Evolutionary conservation across 2,329 filamentous ascomycete species (phyloP), one percentile per base, ranked within the genome.

Genomic region (Pochonia chlamydosporia): DNA sequence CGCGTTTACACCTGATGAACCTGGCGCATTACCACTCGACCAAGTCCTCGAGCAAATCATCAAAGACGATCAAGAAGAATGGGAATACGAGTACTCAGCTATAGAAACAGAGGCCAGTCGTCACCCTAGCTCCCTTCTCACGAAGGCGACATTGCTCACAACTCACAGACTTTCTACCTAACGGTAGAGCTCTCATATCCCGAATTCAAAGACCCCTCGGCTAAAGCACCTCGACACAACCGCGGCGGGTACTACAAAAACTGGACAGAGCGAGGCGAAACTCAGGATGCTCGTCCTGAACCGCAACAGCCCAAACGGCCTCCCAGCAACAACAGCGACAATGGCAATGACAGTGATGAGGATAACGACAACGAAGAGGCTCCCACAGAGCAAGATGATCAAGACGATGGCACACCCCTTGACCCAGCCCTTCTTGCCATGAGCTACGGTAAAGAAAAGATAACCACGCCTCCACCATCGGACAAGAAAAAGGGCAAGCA

Each of bases 21-120:
- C 63, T 3, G 63, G 57, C 9, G 57, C 58, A 8, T 44, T 66
- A 37, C 41, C 48, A 7, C 41, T 66, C 24, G 58, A 66, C 26
- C 56, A 62, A 40, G 43, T 59, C 13, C 26, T 61, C 24, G 43
- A 54, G n/a, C 54, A 61, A 31, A 47, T 61, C 14, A 48, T 53
- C 21, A 50, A 51, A 9, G 68, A 70, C 24, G 74, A 72, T 5
- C 70, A 81, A 49, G 77, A 84, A 42, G 79, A 82, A 43, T 85
- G 79, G 79, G 81, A 85, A 57, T 84, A 84, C 54, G 81, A 85
- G 54, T 85, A 85, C 57, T 84, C 81, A 0, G 64, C 68, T 3
- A 82, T 78, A 0, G 80, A 85, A 56, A 82, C 73, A 13, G 81
- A 85, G 70, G 81, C 79, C 18, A 14, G 40, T 41, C 9, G n/a